Base-by-base conservation (phyloP, 805 yeast genomes). In the Starmera dryadoides region DNA sequence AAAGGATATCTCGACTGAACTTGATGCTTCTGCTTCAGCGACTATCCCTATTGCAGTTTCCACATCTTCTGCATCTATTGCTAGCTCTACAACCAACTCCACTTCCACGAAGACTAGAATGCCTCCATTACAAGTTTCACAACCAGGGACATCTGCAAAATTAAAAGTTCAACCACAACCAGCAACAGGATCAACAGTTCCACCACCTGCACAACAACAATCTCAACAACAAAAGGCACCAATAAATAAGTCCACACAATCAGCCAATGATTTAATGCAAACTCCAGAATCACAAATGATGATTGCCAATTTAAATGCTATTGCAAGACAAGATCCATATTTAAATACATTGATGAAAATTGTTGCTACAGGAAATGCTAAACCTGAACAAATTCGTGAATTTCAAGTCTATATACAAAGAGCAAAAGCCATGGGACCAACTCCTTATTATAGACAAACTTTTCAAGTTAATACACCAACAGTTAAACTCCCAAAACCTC, bases 361-460 rank as follows among this genome's bases (percentile, higher is more conserved):
- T 5, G 96, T 91, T 2, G 97, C 98, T 0, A 73, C 81, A 40
- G 95, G 95, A 4, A 70, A 68, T 19, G 96, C 96, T 0, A 58
- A 78, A 1, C 73, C 76, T 5, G 79, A 72, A 6, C 91, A 87
- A 56, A 82, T 91, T 15, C 64, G 75, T 19, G 79, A 76, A 34
- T 91, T 91, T 57, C 95, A 89, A 58, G 79, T 73, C 17, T 85
- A 84, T 50, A 87, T 91, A 41, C 79, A 77, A 42, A 68, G 78
- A 39, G 97, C 97, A 0, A 72, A 83, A 44, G 77, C 72, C 22
- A 81, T 82, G 88, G 86, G 88, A 1, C 57, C 65, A 1, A 45
- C 78, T 59, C 42, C 78, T 49, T 55, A 56, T 7, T 62, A 64
- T 57, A 53, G 49, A 38, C 61, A 45, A 33, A 45, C 46, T 60